phyloP scores from a whole-genome alignment of 176 grass and related monocot genomes.

The Zea luxurians region DNA sequence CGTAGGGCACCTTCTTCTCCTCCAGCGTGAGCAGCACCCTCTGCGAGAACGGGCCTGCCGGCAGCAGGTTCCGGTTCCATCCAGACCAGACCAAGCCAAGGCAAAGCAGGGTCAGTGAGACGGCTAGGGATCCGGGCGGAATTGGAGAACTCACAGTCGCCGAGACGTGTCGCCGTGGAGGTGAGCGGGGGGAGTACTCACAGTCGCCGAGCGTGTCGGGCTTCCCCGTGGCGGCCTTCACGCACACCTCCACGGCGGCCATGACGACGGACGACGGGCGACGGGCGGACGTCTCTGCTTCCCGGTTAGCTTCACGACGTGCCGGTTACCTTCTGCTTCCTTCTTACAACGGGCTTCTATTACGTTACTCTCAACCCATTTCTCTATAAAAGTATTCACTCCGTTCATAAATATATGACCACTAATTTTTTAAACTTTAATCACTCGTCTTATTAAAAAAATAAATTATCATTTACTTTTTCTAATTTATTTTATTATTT shows the following conservation, averaged over 20 bases:
- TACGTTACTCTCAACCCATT: too few relatives aligned
- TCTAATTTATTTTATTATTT: too few relatives aligned
- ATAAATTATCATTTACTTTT: too few relatives aligned
- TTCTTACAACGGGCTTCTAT: too few relatives aligned
- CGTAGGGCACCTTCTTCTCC: constrained; percentile 86
- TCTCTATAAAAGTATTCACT: too few relatives aligned
- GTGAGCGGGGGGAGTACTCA: constrained; percentile 17
- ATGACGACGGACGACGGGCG: constrained; percentile 25
- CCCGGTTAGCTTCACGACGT: too few relatives aligned
- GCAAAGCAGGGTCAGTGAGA: neutral
- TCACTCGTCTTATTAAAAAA: too few relatives aligned
- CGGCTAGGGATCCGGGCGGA: neutral
- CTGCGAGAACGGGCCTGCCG: constrained; percentile 72
- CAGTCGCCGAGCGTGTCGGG: constrained; percentile 75
- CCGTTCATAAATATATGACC: too few relatives aligned
- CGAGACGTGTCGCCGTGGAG: constrained; percentile 33
- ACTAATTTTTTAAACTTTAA: too few relatives aligned
- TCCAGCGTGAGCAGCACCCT: constrained; percentile 78
- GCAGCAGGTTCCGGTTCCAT: neutral
- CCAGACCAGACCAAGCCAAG: constrained; percentile 6
- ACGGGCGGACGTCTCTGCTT: too few relatives aligned
- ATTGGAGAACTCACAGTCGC: constrained; percentile 60
- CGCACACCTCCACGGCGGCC: constrained; percentile 56
- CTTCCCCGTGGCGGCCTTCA: constrained; percentile 64
- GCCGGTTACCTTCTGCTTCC: too few relatives aligned